Evolutionary conservation across 768 basidiomycete species (phyloP), one percentile per base, ranked within the genome.

Genomic region (Trametes cubensis): DNA sequence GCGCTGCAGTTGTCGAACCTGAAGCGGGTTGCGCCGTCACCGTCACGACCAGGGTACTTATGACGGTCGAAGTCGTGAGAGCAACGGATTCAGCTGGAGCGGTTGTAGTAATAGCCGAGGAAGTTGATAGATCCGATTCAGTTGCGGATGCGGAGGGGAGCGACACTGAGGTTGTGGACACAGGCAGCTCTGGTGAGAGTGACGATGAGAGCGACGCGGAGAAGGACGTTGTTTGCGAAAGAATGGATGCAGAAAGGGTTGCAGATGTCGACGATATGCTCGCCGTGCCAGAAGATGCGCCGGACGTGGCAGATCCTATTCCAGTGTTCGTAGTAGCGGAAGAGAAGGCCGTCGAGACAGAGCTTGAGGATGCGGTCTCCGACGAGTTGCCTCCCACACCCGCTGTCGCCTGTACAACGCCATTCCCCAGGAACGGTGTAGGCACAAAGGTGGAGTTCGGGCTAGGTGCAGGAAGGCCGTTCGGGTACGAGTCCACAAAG

Each of bases 401-500:
- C 5, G 25, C 26, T 28, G 48, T 28, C 44, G 59, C 17, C 34
- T 53, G 53, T 11, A 26, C 25, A 42, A 18, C 21, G 26, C 48
- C 54, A 17, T 48, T 34, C 4, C 57, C 66, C 21, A 71, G 57
- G 60, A 66, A 61, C 14, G 70, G 66, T 4, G 64, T 68, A 6
- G 72, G 72, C 11, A 73, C 67, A 20, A 69, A 57, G 2, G 72
- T 73, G 39, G 62, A 64, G 54, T 73, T 72, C 0, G 70, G 61
- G 38, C 66, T 66, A 2, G 72, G 72, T 11, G 63, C 15, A 6
- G 75, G 50, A 50, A 58, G 52, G 23, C 69, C 68, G 26, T 55
- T 45, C 0, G 71, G 70, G 65, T 88, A 87, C 3, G 80, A 86
- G 68, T 85, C 80, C 51, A 78, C 74, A 70, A 92, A 90, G 63